Conservation (phyloP, 1,284 basidiomycete genomes). For the Trichosporon inkin region DNA sequence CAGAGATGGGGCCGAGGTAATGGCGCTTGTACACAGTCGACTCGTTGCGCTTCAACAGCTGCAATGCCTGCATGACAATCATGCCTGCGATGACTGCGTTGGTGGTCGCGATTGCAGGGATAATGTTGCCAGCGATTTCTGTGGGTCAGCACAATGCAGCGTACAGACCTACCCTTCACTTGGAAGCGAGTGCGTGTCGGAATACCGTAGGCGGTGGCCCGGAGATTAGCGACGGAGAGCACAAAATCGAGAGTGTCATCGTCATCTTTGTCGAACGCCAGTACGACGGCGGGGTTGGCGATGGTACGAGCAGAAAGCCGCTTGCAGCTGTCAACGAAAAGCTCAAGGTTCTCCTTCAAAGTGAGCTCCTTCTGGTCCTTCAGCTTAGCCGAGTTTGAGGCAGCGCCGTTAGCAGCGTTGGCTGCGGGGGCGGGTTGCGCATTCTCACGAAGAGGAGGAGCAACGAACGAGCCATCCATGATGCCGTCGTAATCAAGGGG, state of each 20-base stretch:
- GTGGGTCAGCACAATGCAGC: constrained; percentile 18
- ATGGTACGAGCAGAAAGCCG: constrained; percentile 70
- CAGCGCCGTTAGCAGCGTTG: constrained; percentile 23
- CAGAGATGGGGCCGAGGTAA: constrained; percentile 11
- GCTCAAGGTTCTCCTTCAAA: constrained; percentile 70
- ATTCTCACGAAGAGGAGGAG: constrained; percentile 45
- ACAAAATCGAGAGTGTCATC: constrained; percentile 96
- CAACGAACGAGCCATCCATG: constrained; percentile 58
- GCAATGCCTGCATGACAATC: constrained; percentile 86
- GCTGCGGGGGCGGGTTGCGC: constrained; percentile 23
- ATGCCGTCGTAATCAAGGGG: constrained; percentile 77
- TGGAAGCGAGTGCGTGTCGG: constrained; percentile 87
- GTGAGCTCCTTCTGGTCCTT: constrained; percentile 75
- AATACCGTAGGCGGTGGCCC: constrained; percentile 86
- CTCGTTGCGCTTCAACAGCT: constrained; percentile 58
- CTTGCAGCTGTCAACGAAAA: constrained; percentile 77
- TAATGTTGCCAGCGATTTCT: constrained; percentile 99
- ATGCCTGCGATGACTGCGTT: constrained; percentile 95
- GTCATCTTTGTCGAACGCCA: constrained; percentile 97
- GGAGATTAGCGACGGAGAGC: constrained; percentile 86
- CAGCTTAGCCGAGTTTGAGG: constrained; percentile 49
- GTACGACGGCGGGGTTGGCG: constrained; percentile 64
- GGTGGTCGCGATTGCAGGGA: constrained; percentile 97
- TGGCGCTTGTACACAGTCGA: constrained; percentile 49
- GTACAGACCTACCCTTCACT: constrained; percentile 68